These are phyloP conservation scores for Pseudogymnoascus sp. DNA, from an alignment of 2,329 filamentous ascomycete species.

Conservation along the genomic window DNA sequence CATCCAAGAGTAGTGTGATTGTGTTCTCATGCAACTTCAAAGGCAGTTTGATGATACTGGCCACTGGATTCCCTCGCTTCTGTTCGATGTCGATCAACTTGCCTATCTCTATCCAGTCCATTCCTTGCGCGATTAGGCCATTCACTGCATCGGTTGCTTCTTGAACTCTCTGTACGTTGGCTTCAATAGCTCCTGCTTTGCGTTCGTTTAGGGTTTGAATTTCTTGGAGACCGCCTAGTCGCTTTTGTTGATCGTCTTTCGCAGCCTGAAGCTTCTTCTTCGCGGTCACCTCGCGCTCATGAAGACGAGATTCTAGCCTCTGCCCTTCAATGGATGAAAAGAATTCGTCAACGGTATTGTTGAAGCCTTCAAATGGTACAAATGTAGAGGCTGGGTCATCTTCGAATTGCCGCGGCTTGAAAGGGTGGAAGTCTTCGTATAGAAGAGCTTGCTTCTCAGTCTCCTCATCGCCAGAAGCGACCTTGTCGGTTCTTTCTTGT, in stretches of 20 bases:
- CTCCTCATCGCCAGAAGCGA: slow-evolving; percentile 24
- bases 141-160: slow-evolving; percentile 91
- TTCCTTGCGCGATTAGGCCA: slow-evolving; percentile 81
- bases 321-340: slow-evolving; percentile 95
- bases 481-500: slow-evolving; percentile 26
- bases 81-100: slow-evolving; percentile 85
- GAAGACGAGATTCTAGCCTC: slow-evolving; percentile 74
- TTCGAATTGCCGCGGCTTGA: slow-evolving; percentile 73
- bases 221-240: slow-evolving; percentile 75
- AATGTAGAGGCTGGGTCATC: slow-evolving; percentile 58
- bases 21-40: slow-evolving; percentile 86
- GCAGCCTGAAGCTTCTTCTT: slow-evolving; percentile 81
- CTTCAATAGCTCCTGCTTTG: slow-evolving; percentile 84
- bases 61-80: slow-evolving; percentile 71
- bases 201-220: slow-evolving; percentile 75
- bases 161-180: slow-evolving; percentile 83
- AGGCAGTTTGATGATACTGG: slow-evolving; percentile 76
- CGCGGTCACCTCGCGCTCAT: slow-evolving; percentile 73
- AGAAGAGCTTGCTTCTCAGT: slow-evolving; percentile 44
- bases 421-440: slow-evolving; percentile 95
- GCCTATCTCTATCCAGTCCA: slow-evolving; percentile 94
- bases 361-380: slow-evolving; percentile 75
- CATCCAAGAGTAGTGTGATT: slow-evolving; percentile 68
- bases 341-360: slow-evolving; percentile 91
- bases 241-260: slow-evolving; percentile 71